Evolutionary conservation across 176 grass and related monocot species (phyloP).

Genomic region (Thinopyrum elongatum): DNA sequence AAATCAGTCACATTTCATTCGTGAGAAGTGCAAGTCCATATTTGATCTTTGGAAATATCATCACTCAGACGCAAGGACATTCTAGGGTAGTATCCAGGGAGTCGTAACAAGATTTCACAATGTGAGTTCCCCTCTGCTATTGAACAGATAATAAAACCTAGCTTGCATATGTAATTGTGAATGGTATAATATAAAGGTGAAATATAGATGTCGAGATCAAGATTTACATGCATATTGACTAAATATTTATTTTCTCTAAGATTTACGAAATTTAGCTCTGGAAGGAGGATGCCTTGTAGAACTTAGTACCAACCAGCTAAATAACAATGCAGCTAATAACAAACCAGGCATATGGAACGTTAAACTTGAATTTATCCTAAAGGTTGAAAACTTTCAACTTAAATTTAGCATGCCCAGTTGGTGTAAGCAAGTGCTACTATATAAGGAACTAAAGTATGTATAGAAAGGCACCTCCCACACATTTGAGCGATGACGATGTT

Average conservation of each 20-base stretch:
- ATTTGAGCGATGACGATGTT: no score
- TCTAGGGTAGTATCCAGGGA: slow-evolving; percentile 93
- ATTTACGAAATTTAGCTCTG: neutral
- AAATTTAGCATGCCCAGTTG: no score
- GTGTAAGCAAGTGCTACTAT: no score
- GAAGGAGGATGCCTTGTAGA: neutral
- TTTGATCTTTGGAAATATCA: neutral
- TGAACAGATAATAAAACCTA: slow-evolving; percentile 3
- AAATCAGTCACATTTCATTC: neutral
- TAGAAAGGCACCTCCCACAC: no score
- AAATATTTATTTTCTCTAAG: neutral
- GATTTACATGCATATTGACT: neutral
- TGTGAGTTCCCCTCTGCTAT: slow-evolving; percentile 97
- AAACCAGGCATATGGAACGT: no score
- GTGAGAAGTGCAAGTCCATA: neutral
- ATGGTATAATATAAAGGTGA: neutral
- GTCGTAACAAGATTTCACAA: slow-evolving; percentile 87
- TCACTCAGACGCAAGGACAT: slow-evolving; percentile 31
- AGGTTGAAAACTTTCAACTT: no score
- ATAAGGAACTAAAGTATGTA: no score
- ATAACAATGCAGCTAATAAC: neutral
- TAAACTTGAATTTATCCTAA: no score
- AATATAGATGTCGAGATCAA: neutral
- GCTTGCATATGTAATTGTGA: neutral
- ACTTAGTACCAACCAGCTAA: neutral